These are phyloP conservation scores for Solanum bulbocastanum DNA, from an alignment of 257 asterid genomes.

Conservation along the genomic window DNA sequence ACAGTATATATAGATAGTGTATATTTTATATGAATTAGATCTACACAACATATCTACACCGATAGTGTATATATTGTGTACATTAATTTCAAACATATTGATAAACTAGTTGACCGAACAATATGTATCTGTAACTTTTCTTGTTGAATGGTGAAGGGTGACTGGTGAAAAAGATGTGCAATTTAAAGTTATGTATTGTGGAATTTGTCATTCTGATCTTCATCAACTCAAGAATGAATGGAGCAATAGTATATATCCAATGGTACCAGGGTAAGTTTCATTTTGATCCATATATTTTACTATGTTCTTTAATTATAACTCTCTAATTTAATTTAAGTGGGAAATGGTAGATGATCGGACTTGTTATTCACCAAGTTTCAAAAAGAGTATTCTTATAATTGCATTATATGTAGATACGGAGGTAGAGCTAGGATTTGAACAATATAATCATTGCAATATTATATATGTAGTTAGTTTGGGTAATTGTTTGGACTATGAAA, in stretches of 20 bases:
- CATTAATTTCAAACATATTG: too few relatives aligned
- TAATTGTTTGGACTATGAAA: neutral
- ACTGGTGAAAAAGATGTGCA: conserved; percentile 13
- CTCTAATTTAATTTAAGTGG: too few relatives aligned
- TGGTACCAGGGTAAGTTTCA: conserved; percentile 17
- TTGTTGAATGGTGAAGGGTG: neutral
- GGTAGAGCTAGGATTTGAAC: neutral
- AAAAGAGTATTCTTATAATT: neutral
- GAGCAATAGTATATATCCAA: conserved; percentile 5
- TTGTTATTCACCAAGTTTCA: too few relatives aligned
- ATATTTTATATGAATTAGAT: too few relatives aligned
- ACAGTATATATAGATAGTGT: too few relatives aligned
- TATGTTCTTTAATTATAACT: neutral
- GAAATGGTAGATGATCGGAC: too few relatives aligned
- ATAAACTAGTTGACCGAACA: too few relatives aligned
- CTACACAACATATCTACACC: neutral
- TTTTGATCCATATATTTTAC: neutral
- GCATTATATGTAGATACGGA: neutral
- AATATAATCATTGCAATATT: neutral
- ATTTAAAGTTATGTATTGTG: conserved; percentile 11
- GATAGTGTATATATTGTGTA: too few relatives aligned
- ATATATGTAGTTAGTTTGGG: neutral
- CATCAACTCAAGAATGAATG: conserved; percentile 3
- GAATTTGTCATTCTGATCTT: conserved; percentile 16
- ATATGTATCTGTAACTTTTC: too few relatives aligned